These are phyloP conservation scores for Leishmania arabica DNA, from an alignment of 208 protist genomes.

Conservation along the genomic window DNA sequence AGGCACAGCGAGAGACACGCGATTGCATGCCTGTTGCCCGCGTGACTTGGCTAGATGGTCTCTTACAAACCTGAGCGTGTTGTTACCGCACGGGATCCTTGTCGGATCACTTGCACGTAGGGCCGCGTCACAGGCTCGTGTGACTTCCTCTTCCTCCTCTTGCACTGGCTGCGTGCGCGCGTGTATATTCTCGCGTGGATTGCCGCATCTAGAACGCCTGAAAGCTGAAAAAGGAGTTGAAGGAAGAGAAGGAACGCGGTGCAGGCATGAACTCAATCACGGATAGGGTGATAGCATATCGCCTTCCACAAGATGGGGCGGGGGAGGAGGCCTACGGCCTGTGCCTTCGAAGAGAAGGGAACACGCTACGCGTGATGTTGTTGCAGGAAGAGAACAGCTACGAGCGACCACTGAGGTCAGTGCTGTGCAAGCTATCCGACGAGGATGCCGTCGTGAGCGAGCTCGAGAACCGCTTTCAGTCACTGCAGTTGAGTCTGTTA, in stretches of 20 bases:
- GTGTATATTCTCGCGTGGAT: background rate
- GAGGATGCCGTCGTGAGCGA: constrained; percentile 23
- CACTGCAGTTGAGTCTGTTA: constrained; percentile 7
- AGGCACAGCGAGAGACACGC: background rate
- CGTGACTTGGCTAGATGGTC: background rate
- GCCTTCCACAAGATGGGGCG: constrained; percentile 15
- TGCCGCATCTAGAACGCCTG: background rate
- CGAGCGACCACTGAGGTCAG: constrained; percentile 11
- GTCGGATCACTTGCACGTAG: background rate
- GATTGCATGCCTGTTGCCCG: background rate
- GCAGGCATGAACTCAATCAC: constrained; percentile 19
- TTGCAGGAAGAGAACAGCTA: constrained; percentile 20
- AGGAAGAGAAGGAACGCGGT: background rate
- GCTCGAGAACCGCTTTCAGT: constrained; percentile 18
- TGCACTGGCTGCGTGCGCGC: background rate
- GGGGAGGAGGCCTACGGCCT: constrained; percentile 24
- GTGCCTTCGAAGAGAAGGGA: constrained; percentile 23
- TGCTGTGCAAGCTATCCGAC: constrained; percentile 22
- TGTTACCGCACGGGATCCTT: background rate
- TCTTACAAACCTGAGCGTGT: background rate
- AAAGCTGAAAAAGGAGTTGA: background rate
- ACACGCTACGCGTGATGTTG: constrained; percentile 26
- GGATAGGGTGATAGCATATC: constrained; percentile 31
- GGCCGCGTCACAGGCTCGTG: background rate
- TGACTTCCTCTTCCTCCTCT: background rate